Percentiles rank a stretch among this genome's conserved stretches.
Evolutionary conservation across 2,329 filamentous ascomycete species (phyloP).

Genomic region (Cordyceps javanica): DNA sequence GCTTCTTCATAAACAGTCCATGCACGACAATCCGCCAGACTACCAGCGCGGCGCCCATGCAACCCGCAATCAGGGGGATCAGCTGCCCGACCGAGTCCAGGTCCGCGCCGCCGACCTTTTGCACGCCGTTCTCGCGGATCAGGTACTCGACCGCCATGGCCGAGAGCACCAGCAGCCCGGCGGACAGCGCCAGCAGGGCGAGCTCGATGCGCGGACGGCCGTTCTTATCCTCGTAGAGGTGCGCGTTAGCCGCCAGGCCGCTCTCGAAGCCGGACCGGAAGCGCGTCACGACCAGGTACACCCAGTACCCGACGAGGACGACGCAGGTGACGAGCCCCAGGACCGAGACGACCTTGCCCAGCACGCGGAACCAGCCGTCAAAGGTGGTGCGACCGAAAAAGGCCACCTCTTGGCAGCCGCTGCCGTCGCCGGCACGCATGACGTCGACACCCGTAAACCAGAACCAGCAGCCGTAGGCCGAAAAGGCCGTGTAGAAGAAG

Average conservation of each 20-base stretch:
- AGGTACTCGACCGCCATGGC: conserved; percentile 18
- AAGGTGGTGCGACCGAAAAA: conserved; percentile 17
- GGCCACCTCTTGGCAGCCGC: conserved; percentile 13
- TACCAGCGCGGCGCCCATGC: conserved; percentile 14
- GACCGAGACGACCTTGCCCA: conserved; percentile 16
- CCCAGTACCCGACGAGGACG: conserved; percentile 5
- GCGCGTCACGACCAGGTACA: conserved; percentile 5
- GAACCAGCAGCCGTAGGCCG: conserved; percentile 21
- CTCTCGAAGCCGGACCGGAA: conserved; percentile 13
- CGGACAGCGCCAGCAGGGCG: conserved; percentile 16
- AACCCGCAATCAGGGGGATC: conserved; percentile 20
- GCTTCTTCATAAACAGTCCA: conserved; percentile 14
- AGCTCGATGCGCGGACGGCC: conserved; percentile 18
- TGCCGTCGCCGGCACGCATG: conserved; percentile 9
- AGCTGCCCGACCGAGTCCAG: conserved; percentile 19
- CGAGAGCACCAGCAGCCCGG: conserved; percentile 17
- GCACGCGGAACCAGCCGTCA: conserved; percentile 17
- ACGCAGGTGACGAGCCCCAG: conserved; percentile 16
- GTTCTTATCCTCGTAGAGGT: not conserved
- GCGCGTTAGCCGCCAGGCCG: conserved; percentile 4
- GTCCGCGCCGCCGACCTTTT: conserved; percentile 11
- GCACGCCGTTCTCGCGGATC: conserved; percentile 16
- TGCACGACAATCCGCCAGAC: conserved; percentile 18
- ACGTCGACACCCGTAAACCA: conserved; percentile 19
- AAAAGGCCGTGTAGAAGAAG: conserved; percentile 19